Conservation (phyloP, 1,284 basidiomycete species). For the Ceratobasidium theobromae region DNA sequence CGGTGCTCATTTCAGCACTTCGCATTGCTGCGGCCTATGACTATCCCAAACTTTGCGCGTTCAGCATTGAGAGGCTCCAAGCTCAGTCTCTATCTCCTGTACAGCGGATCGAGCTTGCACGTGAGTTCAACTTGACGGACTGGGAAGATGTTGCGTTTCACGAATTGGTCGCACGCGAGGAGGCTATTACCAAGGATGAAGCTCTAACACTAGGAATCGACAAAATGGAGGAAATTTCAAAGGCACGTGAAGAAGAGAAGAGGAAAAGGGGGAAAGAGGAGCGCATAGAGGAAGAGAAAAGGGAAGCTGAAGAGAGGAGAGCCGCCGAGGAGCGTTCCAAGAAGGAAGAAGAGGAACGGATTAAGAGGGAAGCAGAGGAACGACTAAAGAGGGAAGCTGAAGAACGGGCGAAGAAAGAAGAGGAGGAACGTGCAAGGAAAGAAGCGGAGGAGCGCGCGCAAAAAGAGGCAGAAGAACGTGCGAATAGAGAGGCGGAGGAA, state of each 20-base stretch:
- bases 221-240: not conserved
- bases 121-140: not conserved
- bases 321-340: not conserved
- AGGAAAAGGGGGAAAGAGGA: not conserved
- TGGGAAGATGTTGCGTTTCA: not conserved
- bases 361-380: not conserved
- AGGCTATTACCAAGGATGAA: not conserved
- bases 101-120: not conserved
- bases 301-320: not conserved
- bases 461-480: not conserved
- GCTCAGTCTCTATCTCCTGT: not conserved
- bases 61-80: not conserved
- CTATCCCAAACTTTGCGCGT: not conserved
- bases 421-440: not conserved
- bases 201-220: not conserved
- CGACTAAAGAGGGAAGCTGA: not conserved
- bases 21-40: not conserved
- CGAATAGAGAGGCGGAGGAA: not conserved
- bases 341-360: not conserved
- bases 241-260: not conserved
- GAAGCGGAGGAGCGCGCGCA: not conserved
- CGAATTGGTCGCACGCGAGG: not conserved
- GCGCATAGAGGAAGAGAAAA: not conserved
- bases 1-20: not conserved
- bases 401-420: not conserved